Evolutionary conservation across 306 rosid species (phyloP), one percentile per base, ranked within the genome.

Genomic region (Luffa acutangula): DNA sequence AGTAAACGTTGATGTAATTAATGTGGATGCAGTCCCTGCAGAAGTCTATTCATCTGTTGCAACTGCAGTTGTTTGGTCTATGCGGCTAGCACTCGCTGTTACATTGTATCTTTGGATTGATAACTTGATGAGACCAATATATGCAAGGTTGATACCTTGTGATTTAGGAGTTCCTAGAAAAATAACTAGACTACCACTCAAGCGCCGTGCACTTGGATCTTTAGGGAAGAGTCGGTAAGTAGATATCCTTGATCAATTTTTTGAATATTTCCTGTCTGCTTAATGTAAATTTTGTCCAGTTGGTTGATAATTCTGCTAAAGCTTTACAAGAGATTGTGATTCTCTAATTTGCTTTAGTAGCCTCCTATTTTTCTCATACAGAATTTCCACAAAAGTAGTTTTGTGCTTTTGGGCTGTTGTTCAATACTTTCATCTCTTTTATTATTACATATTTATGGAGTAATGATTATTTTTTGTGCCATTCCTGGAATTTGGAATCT

Each of bases 181-280:
- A 76, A 86, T 37, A 84, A 81, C 89, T 39, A 91, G 77, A 77
- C 81, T 69, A 77, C 93, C 97, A 12, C 79, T 86, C 73, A 82
- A 75, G 84, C 85, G 85, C 36, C 89, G 83, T 14, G 84, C 93
- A 39, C 98, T 94, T 79, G 98, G 98, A 75, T 92, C 98, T 57
- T 89, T 94, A 79, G 98, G 97, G 82, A 90, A 92, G 85, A 94
- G 93, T 78, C 88, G 98, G 98, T 92, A 76, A 64, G 97, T 81
- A 65, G 79, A 71, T 83, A 48, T 67, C 43, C 9, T 54, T 70
- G 54, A 49, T 46, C 18, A 83, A 52, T 60, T 83, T 60, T 83
- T 81, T 48, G 25, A 73, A 81, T 82, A 49, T 37, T 79, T 56
- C 41, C 53, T 33, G 39, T 46, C 41, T 72, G 58, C 15, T 25